Base-by-base conservation (phyloP, 495 filamentous ascomycete species). In the Physcia stellaris region DNA sequence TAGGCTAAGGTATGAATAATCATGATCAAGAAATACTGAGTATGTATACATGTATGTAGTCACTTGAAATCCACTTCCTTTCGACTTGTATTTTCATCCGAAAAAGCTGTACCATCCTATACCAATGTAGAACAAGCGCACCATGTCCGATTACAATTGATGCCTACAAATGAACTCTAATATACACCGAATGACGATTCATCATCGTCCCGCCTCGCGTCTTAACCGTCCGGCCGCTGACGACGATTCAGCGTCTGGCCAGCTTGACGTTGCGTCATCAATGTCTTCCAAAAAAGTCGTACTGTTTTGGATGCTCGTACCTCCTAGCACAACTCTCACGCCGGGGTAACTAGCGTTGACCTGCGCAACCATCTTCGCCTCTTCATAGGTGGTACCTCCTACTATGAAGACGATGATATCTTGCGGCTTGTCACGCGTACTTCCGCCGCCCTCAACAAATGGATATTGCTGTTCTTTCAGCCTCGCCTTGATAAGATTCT, bases 381-480 rank as follows among this genome's bases (percentile, higher is more conserved):
- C 90, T 57, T 96, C 90, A 52, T 94, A 96, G 1, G 90, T 98
- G 3, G 76, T 75, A 4, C 90, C 90, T 16, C 92, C 90, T 35
- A 94, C 67, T 52, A 96, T 82, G 52, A 98, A 96, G 12, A 96
- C 72, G 26, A 98, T 70, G 30, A 96, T 80, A 56, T 98, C 92
- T 56, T 98, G 90, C 16, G 90, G 90, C 52, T 95, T 98, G 49
- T 96, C 90, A 27, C 77, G 69, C 6, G 84, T 93, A 9, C 79
- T 70, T 9, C 77, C 79, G 12, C 80, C 79, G 13, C 84, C 85
- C 40, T 96, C 90, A 0, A 95, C 68, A 55, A 94, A 96, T 0
- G 90, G 90, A 49, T 94, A 94, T 36, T 85, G 76, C 37, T 82
- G 68, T 49, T 88, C 82, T 45, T 75, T 76, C 34, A 98, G 60